Evolutionary conservation across 352 stramenopile species (phyloP).

Genomic region (Globisporangium paroecandrum): DNA sequence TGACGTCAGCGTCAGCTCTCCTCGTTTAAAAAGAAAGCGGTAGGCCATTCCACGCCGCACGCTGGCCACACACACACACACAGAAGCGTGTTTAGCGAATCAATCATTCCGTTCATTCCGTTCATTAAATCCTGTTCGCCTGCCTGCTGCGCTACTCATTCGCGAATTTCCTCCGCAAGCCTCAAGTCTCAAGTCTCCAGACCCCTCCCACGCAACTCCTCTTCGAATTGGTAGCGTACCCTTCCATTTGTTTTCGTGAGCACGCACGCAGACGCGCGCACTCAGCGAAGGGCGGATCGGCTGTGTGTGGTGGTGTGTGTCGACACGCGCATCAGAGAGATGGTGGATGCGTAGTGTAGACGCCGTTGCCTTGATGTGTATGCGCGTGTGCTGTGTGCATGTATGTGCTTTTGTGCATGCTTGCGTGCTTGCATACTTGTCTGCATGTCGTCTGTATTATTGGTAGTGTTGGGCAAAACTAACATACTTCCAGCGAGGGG

Average conservation of each 20-base stretch:
- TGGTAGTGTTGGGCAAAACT: conserved; percentile 20
- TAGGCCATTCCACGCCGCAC: not conserved
- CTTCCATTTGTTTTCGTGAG: not conserved
- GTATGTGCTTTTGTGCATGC: not conserved
- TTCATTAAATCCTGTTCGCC: too few relatives aligned
- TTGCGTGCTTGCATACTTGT: not conserved
- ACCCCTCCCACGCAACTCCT: conserved; percentile 1
- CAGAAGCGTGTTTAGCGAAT: not conserved
- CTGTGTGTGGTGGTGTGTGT: not conserved
- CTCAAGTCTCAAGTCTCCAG: conserved; percentile 12
- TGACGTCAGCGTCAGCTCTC: not conserved
- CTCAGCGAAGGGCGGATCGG: not conserved
- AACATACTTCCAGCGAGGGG: conserved; percentile 52
- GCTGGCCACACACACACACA: not conserved
- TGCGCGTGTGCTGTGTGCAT: not conserved
- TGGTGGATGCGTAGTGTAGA: not conserved
- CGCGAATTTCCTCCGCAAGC: conserved; percentile 16
- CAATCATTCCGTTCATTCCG: not conserved
- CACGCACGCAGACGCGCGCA: not conserved
- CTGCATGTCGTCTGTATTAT: not conserved
- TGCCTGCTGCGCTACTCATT: conserved; percentile 7
- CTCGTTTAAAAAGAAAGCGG: not conserved
- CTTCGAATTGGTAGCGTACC: conserved; percentile 17
- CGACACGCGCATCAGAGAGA: not conserved
- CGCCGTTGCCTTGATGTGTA: not conserved